Evolutionary conservation across 495 filamentous ascomycete species (phyloP).

Genomic region (Hyphodiscus hymeniophilus): DNA sequence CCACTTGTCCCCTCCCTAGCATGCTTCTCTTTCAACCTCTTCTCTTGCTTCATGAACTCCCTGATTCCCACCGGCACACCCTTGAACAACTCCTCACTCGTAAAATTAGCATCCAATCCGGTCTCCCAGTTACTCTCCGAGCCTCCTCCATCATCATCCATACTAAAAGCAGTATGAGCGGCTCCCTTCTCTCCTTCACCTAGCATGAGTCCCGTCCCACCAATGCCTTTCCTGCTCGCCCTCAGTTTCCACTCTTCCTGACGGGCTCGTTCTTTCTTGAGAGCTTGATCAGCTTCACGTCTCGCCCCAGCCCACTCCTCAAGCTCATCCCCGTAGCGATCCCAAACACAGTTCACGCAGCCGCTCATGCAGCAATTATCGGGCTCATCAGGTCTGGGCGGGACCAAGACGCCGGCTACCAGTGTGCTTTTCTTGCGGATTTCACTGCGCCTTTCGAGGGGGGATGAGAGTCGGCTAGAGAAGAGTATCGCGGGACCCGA

Average conservation of each 20-base stretch:
- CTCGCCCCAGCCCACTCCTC: conserved; percentile 70
- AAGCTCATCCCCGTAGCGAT: conserved; percentile 79
- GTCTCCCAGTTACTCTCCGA: conserved; percentile 59
- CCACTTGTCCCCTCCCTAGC: conserved; percentile 23
- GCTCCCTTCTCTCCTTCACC: conserved; percentile 25
- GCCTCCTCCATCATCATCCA: conserved; percentile 79
- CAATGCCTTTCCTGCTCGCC: conserved; percentile 38
- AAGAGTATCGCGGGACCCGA: conserved; percentile 15
- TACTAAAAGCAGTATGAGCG: conserved; percentile 40
- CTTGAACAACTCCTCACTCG: conserved; percentile 60
- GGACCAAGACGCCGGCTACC: conserved; percentile 73
- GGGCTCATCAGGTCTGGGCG: conserved; percentile 78
- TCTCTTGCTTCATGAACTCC: conserved; percentile 97
- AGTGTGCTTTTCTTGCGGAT: conserved; percentile 47
- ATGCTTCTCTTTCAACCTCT: conserved; percentile 74
- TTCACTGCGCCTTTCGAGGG: conserved; percentile 48
- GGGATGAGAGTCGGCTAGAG: conserved; percentile 21
- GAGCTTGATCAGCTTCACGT: conserved; percentile 42
- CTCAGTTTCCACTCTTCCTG: conserved; percentile 30
- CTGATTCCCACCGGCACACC: conserved; percentile 86
- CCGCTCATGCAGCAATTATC: conserved; percentile 99
- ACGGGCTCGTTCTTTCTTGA: conserved; percentile 25
- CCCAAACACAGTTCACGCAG: conserved; percentile 97
- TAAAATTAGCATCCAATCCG: conserved; percentile 34
- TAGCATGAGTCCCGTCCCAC: conserved; percentile 25